phyloP scores from a whole-genome alignment of 2,329 filamentous ascomycete genomes.

The Diaporthe capsici region DNA sequence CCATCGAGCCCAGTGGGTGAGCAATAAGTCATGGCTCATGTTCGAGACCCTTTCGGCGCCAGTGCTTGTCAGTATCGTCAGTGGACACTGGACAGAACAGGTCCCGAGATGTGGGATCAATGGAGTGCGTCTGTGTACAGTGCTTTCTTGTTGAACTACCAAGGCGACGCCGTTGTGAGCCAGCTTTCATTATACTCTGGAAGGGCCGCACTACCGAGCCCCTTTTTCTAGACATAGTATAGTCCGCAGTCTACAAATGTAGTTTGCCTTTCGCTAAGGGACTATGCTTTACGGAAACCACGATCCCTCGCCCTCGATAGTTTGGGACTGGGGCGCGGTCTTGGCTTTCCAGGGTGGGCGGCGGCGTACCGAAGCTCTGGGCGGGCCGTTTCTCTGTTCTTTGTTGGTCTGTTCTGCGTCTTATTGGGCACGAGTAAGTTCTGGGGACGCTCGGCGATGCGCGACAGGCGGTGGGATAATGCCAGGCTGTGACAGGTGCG shows the following conservation, averaged over 20 bases:
- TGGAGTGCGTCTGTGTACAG: not conserved
- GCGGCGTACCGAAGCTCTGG: conserved; percentile 27
- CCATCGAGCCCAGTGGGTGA: not conserved
- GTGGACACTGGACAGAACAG: not conserved
- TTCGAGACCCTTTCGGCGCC: not conserved
- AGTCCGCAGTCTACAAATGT: not conserved
- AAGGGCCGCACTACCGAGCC: not conserved
- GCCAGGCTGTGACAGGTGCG: conserved; percentile 15
- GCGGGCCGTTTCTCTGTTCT: not conserved
- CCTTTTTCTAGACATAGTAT: conserved; percentile 1
- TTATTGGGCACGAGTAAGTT: conserved; percentile 18
- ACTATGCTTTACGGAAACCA: conserved; percentile 5
- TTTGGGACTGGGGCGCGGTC: not conserved
- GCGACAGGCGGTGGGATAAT: conserved; percentile 20
- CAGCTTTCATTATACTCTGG: not conserved
- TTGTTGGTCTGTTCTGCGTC: conserved; percentile 15
- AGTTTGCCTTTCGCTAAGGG: conserved; percentile 4
- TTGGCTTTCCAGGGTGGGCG: not conserved
- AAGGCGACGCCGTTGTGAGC: conserved; percentile 2
- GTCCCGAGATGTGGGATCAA: not conserved
- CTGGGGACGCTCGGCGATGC: conserved; percentile 19
- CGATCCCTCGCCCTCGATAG: not conserved
- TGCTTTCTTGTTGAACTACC: not conserved
- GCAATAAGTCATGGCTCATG: not conserved
- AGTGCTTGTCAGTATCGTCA: not conserved